Conservation (phyloP, 768 basidiomycete genomes). For the Kwoniella dejecticola region DNA sequence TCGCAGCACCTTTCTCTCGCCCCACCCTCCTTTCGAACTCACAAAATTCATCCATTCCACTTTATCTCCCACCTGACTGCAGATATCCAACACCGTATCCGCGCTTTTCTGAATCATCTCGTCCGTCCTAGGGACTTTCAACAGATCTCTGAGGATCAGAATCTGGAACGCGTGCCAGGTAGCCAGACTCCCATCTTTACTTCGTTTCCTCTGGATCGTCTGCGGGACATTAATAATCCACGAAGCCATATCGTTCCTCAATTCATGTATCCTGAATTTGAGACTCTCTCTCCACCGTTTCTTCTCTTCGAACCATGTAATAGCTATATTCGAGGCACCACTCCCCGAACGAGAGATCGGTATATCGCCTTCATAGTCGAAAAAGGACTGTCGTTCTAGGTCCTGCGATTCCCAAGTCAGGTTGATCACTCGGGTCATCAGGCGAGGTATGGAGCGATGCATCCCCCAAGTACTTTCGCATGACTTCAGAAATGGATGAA, state of each 20-base stretch:
- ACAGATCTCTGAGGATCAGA: slow-evolving; percentile 12
- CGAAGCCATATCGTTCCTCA: slow-evolving; percentile 1
- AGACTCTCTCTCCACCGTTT: slow-evolving; percentile 1
- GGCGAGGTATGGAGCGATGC: slow-evolving; percentile 9
- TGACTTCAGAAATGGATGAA: no score
- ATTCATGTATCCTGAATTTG: background rate
- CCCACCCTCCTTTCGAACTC: slow-evolving; percentile 11
- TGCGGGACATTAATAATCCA: slow-evolving; percentile 6
- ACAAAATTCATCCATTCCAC: slow-evolving; percentile 29
- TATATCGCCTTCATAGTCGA: background rate
- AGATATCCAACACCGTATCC: slow-evolving; percentile 15
- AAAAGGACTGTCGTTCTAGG: slow-evolving; percentile 11
- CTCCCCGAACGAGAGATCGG: background rate
- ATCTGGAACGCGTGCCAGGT: slow-evolving; percentile 24
- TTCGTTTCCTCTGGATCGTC: slow-evolving; percentile 5
- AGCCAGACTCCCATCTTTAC: slow-evolving; percentile 18
- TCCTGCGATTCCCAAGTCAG: slow-evolving; percentile 8
- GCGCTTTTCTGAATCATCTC: slow-evolving; percentile 10
- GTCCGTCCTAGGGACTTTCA: slow-evolving; percentile 1
- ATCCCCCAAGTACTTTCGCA: slow-evolving; percentile 14
- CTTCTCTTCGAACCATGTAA: slow-evolving; percentile 7
- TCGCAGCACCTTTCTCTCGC: no score
- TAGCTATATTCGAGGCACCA: background rate
- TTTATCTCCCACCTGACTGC: slow-evolving; percentile 20
- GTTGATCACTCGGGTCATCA: slow-evolving; percentile 13